phyloP scores from a whole-genome alignment of 768 basidiomycete species.

The Candolleomyces eurysporus region DNA sequence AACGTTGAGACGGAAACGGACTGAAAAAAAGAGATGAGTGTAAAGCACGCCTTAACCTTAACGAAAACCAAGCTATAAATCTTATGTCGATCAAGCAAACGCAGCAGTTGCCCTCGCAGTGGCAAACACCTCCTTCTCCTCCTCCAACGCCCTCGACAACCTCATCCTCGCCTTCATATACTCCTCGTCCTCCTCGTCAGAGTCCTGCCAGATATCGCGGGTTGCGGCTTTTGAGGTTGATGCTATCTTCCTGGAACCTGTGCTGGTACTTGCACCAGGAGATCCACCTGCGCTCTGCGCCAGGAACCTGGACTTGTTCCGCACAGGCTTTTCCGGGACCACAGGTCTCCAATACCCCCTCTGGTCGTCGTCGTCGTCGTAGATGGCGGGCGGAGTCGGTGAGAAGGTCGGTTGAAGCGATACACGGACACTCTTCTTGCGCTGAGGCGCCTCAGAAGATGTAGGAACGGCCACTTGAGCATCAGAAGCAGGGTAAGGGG shows the following conservation, averaged over 20 bases:
- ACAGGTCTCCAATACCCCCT: slow-evolving; percentile 22
- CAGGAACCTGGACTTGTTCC: background rate
- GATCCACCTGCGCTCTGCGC: background rate
- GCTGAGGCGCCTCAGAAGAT: slow-evolving; percentile 20
- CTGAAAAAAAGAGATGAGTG: background rate
- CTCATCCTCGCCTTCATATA: slow-evolving; percentile 57
- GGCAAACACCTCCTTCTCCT: slow-evolving; percentile 25
- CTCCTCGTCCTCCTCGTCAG: slow-evolving; percentile 71
- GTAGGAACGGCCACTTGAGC: background rate
- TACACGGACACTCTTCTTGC: slow-evolving; percentile 75
- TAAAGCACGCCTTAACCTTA: background rate
- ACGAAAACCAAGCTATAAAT: background rate
- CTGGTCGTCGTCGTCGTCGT: slow-evolving; percentile 44
- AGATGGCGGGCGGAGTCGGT: slow-evolving; percentile 62
- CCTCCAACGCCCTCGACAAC: slow-evolving; percentile 46
- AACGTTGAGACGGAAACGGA: background rate
- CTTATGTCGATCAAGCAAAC: background rate
- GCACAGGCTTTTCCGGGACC: slow-evolving; percentile 11
- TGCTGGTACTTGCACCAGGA: background rate
- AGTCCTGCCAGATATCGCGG: slow-evolving; percentile 58
- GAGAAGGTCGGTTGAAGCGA: slow-evolving; percentile 77
- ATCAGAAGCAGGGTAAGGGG: no score
- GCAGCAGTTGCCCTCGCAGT: background rate
- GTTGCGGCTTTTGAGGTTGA: background rate
- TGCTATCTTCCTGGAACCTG: background rate